Base-by-base conservation (phyloP, 495 filamentous ascomycete genomes). In the Podospora australis region DNA sequence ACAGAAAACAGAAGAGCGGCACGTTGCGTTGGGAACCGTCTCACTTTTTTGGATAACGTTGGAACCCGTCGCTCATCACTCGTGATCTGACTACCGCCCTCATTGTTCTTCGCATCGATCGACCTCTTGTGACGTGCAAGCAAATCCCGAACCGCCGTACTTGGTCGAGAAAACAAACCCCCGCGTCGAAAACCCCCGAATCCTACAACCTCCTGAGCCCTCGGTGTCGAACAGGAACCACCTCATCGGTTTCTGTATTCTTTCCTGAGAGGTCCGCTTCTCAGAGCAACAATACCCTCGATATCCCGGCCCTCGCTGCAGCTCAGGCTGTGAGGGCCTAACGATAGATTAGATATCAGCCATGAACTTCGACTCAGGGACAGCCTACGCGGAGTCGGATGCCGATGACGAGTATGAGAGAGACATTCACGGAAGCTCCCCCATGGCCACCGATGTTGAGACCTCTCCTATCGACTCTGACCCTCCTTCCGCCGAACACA, bases 351-450 rank as follows among this genome's bases (percentile, higher is more conserved):
- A n/a, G 57, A 13, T 56, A 48, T 30, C 54, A 57, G 47, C 59
- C 58, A 80, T 80, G 75, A 77, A 73, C 48, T 79, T 79, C 63
- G 73, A 77, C 53, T 69, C 70, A 44, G 76, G 76, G 46, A 79
- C 76, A 52, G 77, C 74, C 8, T 80, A 95, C 63, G 83, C 86
- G 58, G 89, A 95, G 64, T 88, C 84, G 44, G 90, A 96, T 62
- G 90, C 88, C 61, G 90, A 96, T 65, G 90, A 95, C 65, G 90
- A 96, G 75, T 94, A 91, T 64, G 89, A 95, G 70, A 77, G 87
- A 54, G 87, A 83, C 56, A 74, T 88, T 23, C 71, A 79, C 50
- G 70, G 85, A 54, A 82, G 79, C 46, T 90, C 86, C 0, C 87
- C 88, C 21, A 74, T 81, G 19, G 83, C 74, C 42, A 83, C 80